A percentile compares a stretch with the other conserved stretches of the same genome.
phyloP scores from a whole-genome alignment of 805 yeast species.

The Diddensiella transvaalensis region DNA sequence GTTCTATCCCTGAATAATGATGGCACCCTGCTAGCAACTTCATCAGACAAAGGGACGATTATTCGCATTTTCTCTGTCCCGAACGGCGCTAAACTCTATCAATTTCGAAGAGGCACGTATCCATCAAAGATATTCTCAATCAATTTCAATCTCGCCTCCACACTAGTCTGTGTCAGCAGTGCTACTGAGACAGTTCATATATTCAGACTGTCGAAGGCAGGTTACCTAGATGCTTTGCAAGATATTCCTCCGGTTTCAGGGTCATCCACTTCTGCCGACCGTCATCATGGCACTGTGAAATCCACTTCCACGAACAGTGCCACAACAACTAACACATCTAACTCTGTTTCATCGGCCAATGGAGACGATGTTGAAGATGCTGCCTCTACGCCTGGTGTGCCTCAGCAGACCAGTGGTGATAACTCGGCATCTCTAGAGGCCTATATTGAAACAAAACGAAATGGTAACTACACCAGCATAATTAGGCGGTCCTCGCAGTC shows the following conservation, averaged over 20 bases:
- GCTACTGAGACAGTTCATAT: conserved; percentile 92
- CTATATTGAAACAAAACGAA: conserved; percentile 18
- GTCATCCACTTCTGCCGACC: not conserved
- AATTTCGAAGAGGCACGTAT: conserved; percentile 83
- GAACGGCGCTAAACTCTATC: conserved; percentile 52
- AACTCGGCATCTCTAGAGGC: conserved; percentile 13
- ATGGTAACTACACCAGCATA: conserved; percentile 22
- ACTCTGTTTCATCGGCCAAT: not conserved
- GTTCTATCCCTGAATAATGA: conserved; percentile 64
- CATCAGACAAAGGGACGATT: conserved; percentile 87
- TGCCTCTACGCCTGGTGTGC: not conserved
- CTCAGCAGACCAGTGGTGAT: not conserved
- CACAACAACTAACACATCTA: not conserved
- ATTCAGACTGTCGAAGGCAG: conserved; percentile 60
- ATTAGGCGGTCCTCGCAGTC: conserved; percentile 35
- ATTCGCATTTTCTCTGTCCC: conserved; percentile 73
- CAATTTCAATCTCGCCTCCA: conserved; percentile 67
- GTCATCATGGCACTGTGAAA: not conserved
- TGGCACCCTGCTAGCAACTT: conserved; percentile 81
- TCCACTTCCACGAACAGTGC: not conserved
- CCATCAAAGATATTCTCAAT: conserved; percentile 76
- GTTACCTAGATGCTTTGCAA: not conserved
- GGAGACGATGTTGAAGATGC: conserved; percentile 4
- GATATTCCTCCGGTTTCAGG: too few relatives aligned
- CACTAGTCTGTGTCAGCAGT: conserved; percentile 75